Base-by-base conservation (phyloP, 495 filamentous ascomycete species). In the Penicillium coprophilum region DNA sequence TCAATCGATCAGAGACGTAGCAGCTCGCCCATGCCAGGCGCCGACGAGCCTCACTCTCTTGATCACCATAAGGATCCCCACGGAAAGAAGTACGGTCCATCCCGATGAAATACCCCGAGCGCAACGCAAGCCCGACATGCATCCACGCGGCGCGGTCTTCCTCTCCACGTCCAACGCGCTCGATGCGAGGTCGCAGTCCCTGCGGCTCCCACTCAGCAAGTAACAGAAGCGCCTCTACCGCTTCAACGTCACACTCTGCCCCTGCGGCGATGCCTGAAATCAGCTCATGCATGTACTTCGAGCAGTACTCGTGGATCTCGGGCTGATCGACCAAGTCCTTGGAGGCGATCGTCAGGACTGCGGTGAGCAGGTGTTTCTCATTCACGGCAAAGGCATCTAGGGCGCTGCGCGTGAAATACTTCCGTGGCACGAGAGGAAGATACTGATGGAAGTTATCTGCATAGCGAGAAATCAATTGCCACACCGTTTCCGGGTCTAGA, bases 131-230 rank as follows among this genome's bases (percentile, higher is more conserved):
- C 6, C 85, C 85, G 11, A 86, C 82, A 64, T 86, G 84, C 84
- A 86, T 86, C 85, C 85, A 87, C 4, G 82, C 81, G 31, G 83
- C 82, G 40, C 83, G 77, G 59, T 87, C 85, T 65, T 87, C 85
- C 66, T 86, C 82, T 10, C 84, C 85, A 28, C 81, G 75, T 0
- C 85, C 85, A 13, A 86, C 82, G 17, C 78, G 71, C 55, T 82
- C 79, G 23, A 77, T 69, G 15, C 58, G 78, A 41, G 71, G 73
- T 15, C 80, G 74, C 6, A 81, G 72, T 5, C 80, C 80, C 34
- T 86, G 84, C 1, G 84, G 84, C 36, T 83, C 83, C 83, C 83
- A 86, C 61, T 87, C 84, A 1, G 84, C 84, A 13, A 86, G 74
- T 10, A 87, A 62, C 9, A 87, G 72, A 8, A 87, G 69, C 23